phyloP scores from a whole-genome alignment of 2,329 filamentous ascomycete genomes.

The Fusarium neocosmosporiellum region DNA sequence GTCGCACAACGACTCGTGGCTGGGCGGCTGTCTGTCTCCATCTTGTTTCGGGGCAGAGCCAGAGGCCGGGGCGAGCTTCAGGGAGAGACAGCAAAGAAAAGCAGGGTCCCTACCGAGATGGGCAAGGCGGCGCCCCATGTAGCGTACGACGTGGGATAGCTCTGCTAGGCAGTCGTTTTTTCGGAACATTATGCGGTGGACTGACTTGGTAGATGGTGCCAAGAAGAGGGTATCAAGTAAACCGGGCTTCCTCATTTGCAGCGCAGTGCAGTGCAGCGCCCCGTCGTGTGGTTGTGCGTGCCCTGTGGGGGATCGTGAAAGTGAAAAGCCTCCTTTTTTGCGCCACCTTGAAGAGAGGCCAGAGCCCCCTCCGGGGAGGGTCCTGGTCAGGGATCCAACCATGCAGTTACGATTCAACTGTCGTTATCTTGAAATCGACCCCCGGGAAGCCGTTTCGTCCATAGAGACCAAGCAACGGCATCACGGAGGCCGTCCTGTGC shows the following conservation, averaged over 20 bases:
- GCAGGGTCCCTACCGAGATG: slow-evolving; percentile 28
- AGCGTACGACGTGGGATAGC: slow-evolving; percentile 21
- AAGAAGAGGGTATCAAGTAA: slow-evolving; percentile 31
- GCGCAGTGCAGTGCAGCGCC: background rate
- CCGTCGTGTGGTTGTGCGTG: background rate
- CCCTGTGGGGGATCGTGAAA: background rate
- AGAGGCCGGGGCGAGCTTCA: slow-evolving; percentile 2
- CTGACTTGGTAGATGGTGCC: slow-evolving; percentile 26
- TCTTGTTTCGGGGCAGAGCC: slow-evolving; percentile 4
- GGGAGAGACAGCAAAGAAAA: slow-evolving; percentile 13
- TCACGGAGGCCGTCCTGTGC: background rate
- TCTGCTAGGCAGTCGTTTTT: slow-evolving; percentile 36
- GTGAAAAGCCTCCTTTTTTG: slow-evolving; percentile 3
- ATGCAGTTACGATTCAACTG: slow-evolving; percentile 1
- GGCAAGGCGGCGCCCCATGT: slow-evolving; percentile 17
- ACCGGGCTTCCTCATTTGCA: slow-evolving; percentile 21
- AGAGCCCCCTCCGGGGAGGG: background rate
- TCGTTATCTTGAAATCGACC: slow-evolving; percentile 6
- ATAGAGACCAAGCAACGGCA: slow-evolving; percentile 13
- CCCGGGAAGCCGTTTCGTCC: slow-evolving; percentile 1
- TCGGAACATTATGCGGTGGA: slow-evolving; percentile 42
- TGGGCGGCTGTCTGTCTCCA: slow-evolving; percentile 22
- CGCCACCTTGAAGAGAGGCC: background rate
- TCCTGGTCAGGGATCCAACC: background rate
- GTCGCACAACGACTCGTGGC: slow-evolving; percentile 8